These are phyloP conservation scores for Crassisporium funariophilum DNA, from an alignment of 768 basidiomycete genomes.

Conservation along the genomic window DNA sequence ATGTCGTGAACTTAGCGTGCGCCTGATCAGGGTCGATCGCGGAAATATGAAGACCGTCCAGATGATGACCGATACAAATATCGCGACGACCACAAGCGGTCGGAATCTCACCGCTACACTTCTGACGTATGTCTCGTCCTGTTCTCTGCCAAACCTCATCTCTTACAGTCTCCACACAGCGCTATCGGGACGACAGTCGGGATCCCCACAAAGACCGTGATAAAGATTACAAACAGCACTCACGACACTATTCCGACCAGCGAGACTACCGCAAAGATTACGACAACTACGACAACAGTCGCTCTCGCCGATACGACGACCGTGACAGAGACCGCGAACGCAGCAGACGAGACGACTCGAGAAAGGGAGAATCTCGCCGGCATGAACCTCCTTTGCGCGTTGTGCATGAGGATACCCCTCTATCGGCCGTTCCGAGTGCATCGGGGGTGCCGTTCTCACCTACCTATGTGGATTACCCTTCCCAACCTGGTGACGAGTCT, in stretches of 20 bases:
- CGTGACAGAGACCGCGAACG: slow-evolving; percentile 18
- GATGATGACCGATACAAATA: slow-evolving; percentile 21
- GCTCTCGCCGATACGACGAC: slow-evolving; percentile 13
- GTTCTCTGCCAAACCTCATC: neutral
- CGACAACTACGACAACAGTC: slow-evolving; percentile 22
- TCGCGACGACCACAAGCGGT: slow-evolving; percentile 24
- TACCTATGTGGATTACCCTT: slow-evolving; percentile 18
- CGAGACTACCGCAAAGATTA: slow-evolving; percentile 19
- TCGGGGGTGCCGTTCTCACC: slow-evolving; percentile 21
- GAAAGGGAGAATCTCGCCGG: slow-evolving; percentile 2
- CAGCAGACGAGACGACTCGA: slow-evolving; percentile 5
- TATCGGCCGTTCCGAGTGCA: slow-evolving; percentile 17
- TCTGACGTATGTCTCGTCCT: slow-evolving; percentile 17
- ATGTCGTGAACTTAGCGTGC: slow-evolving; percentile 4
- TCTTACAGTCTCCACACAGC: neutral
- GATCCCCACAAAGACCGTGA: slow-evolving; percentile 16
- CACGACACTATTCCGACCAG: slow-evolving; percentile 18
- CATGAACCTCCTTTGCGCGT: slow-evolving; percentile 19
- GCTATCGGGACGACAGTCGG: neutral
- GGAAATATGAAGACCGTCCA: slow-evolving; percentile 16
- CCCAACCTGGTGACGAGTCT: slow-evolving; percentile 1
- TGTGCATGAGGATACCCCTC: slow-evolving; percentile 24
- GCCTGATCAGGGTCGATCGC: slow-evolving; percentile 17
- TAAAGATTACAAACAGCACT: slow-evolving; percentile 15
- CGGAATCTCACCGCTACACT: slow-evolving; percentile 18